These are phyloP conservation scores for Myxozyma nipponensis DNA, from an alignment of 805 yeast species.

Conservation along the genomic window DNA sequence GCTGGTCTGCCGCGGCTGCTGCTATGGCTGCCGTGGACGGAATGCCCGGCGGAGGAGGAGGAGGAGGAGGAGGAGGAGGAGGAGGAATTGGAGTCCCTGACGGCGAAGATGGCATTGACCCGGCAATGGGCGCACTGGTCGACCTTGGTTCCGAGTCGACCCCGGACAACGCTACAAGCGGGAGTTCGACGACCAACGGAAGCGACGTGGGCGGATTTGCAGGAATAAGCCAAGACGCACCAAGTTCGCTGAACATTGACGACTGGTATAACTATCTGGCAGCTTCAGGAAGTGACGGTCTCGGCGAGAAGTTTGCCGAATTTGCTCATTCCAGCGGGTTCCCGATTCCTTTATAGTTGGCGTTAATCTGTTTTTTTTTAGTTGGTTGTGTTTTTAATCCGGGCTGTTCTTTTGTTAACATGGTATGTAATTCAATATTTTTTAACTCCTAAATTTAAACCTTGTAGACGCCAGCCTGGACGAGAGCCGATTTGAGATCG, in stretches of 20 bases:
- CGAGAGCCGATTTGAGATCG: slow-evolving; percentile 72
- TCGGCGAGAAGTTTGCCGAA: slow-evolving; percentile 16
- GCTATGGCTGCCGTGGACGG: slow-evolving; percentile 3
- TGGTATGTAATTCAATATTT: neutral
- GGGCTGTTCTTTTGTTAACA: neutral
- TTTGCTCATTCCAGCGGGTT: slow-evolving; percentile 15
- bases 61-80: neutral
- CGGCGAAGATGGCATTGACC: slow-evolving; percentile 9
- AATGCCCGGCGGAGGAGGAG: neutral
- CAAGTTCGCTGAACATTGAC: slow-evolving; percentile 37
- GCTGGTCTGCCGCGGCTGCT: neutral
- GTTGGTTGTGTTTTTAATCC: neutral
- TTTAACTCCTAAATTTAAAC: neutral
- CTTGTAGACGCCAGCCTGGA: slow-evolving; percentile 55
- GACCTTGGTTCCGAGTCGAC: slow-evolving; percentile 5
- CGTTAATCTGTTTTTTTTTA: neutral
- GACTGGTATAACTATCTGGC: slow-evolving; percentile 42
- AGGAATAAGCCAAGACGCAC: slow-evolving; percentile 28
- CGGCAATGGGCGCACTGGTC: slow-evolving; percentile 9
- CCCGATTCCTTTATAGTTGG: neutral
- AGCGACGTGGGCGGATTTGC: too few species aligned
- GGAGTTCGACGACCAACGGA: neutral
- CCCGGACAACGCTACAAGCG: neutral
- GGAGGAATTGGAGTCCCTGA: neutral
- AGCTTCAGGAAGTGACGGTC: slow-evolving; percentile 10